Base-by-base conservation (phyloP, 2,329 filamentous ascomycete species). In the Neonectria hederae region DNA sequence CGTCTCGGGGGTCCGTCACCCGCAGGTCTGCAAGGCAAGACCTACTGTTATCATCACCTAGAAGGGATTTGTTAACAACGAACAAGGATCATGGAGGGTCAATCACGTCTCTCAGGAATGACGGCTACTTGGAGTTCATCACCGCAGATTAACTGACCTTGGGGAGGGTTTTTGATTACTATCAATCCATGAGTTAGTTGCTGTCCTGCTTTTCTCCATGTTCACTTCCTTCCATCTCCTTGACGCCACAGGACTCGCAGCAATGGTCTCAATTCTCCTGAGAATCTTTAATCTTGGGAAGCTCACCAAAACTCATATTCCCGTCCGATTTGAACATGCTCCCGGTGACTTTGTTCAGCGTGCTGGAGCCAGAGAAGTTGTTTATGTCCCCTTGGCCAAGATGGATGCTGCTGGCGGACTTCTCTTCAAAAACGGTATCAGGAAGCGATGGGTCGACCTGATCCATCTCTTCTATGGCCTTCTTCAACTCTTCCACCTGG, bases 351-450 rank as follows among this genome's bases (percentile, higher is more conserved):
- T 53, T 40, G 49, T 3, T 53, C 32, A 13, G 30, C 4, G 49
- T 38, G 30, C 49, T 40, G 49, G 30, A 9, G 8, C 30, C 32
- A 17, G 28, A 38, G n/a, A 40, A 10, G 19, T 40, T 53, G 17
- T 40, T 19, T 4, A 53, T 53, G n/a, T 22, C 9, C 14, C 53
- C 53, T 4, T 45, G 40, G 26, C 53, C 40, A 21, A 19, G 35
- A 30, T 55, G 53, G 26, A 17, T 45, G 40, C 4, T 35, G 5
- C 32, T 30, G 0, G 14, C 38, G 7, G 53, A 5, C 24, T 30
- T 55, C 53, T 55, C 53, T 17, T 55, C 40, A 17, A 55, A 55
- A 22, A 19, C 4, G 6, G 53, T 46, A 55, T 55, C 53, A 19
- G 53, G 38, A 1, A 55, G 38, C 6, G 53, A 55, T 19, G 53